Base-by-base conservation (phyloP, 2,329 filamentous ascomycete genomes). In the Graphiopsis chlorocephala region DNA sequence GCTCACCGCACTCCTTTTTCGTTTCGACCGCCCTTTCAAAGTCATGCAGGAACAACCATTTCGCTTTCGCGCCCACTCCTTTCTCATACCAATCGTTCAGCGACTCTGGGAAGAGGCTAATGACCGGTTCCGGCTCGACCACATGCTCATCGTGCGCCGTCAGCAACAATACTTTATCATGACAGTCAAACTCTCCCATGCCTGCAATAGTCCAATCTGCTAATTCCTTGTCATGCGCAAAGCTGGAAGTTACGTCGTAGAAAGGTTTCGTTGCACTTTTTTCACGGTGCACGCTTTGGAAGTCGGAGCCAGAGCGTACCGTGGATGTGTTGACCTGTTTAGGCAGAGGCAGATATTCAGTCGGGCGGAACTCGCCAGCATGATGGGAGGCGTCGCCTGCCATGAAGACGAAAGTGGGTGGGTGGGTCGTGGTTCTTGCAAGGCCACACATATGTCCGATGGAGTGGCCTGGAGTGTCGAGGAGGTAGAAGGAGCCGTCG, bases 401-500 rank as follows among this genome's bases (percentile, higher is more conserved):
- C 75, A 85, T 80, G 67, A 84, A 77, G 29, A 84, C 77, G 69
- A 84, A 85, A 0, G 77, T 78, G 20, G 76, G 72, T 1, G 72
- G 73, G 12, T 65, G 65, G 2, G 70, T 68, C 3, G 73, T 69
- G 0, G 78, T 81, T 8, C 83, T 75, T 1, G 81, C 83, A 0
- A 86, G 75, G 3, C 77, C 84, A 64, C 78, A 80, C n/a, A 84
- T 74, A 68, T 85, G 83, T 1, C 81, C 82, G 12, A 82, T 72
- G 0, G 80, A 78, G 68, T 86, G 84, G 1, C 85, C 85, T 0
- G 84, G 83, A 3, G 80, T 79, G 67, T 84, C 76, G 29, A 87
- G 76, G 1, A 87, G 76, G 69, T 85, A 86, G 67, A 88, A 84
- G 25, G 76, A 80, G 0, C 84, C 84, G 69, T 87, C 85, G 3